phyloP scores from a whole-genome alignment of 768 basidiomycete genomes.

The Russula olivacea region DNA sequence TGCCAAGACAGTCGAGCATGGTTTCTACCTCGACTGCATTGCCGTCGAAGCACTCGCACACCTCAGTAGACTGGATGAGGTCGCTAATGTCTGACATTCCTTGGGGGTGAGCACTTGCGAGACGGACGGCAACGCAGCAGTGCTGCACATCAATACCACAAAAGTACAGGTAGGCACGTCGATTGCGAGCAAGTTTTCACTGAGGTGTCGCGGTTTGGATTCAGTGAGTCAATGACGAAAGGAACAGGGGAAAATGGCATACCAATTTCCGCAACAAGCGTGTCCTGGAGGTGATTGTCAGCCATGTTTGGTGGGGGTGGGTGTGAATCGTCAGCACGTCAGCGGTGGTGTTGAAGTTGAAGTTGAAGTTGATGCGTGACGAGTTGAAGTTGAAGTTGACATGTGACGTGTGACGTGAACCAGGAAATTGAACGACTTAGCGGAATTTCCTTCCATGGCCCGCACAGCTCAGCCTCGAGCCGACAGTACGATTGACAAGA shows the following conservation, averaged over 20 bases:
- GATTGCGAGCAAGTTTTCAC: slow-evolving; percentile 70
- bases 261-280: slow-evolving; percentile 79
- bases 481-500: slow-evolving; percentile 25
- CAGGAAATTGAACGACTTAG: too few species aligned
- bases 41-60: slow-evolving; percentile 75
- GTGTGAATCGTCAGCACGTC: too few species aligned
- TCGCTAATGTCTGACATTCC: slow-evolving; percentile 64
- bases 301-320: too few species aligned
- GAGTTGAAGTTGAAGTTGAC: too few species aligned
- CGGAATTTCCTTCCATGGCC: too few species aligned
- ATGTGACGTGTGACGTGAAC: too few species aligned
- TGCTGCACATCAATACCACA: slow-evolving; percentile 75
- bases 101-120: slow-evolving; percentile 61
- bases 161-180: slow-evolving; percentile 67
- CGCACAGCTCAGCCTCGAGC: too few species aligned
- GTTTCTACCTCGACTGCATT: slow-evolving; percentile 78
- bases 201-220: slow-evolving; percentile 29
- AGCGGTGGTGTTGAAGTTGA: too few species aligned
- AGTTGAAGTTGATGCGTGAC: too few species aligned
- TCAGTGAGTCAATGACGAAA: background rate
- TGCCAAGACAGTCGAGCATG: too few species aligned
- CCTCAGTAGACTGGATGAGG: slow-evolving; percentile 64
- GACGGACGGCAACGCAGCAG: slow-evolving; percentile 58
- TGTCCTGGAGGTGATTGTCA: slow-evolving; percentile 77
- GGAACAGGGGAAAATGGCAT: slow-evolving; percentile 23